Evolutionary conservation across 2,329 filamentous ascomycete species (phyloP), one percentile per base, ranked within the genome.

Genomic region (Beauveria medogensis): DNA sequence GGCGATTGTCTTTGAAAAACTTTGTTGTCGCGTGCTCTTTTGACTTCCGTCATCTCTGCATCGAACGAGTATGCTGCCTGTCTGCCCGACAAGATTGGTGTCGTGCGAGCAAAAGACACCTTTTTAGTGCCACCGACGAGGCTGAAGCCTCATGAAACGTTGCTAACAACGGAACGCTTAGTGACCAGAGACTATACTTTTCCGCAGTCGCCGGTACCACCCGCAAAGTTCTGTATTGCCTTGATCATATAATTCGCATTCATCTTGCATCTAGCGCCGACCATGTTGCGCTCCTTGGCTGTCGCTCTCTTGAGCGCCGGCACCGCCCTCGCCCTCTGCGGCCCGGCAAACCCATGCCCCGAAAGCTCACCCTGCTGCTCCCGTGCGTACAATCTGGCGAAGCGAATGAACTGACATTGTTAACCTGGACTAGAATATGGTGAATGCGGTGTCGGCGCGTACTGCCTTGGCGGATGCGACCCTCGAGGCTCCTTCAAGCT

Each of bases 381-480:
- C 62, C 87, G 89, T 92, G 79, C 79, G 88, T 84, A 18, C 41
- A 24, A 22, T 8, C 20, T 16, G 26, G 12, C 12, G 14, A 40
- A 14, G 2, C 8, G 16, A 26, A 40, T 18, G 6, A 10, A 6
- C 14, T 1, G 12, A 10, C 28, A 10, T 5, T 10, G 6, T 34
- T 59, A 40, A 59, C 20, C 16, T 16, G 20, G 40, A 14, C 7
- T 30, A 96, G 91, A 94, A 75, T 97, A 97, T 75, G 91, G 91
- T 68, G 82, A 93, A 74, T 97, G 94, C 70, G 94, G 93, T 77
- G 86, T 92, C 60, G 94, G 94, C 69, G 94, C 92, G 60, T 97
- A 90, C 82, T 99, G 94, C 71, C 84, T 99, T 22, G 94, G 94
- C 69, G 94, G 94, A 65, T 99, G 94, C 78, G 93, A 97, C 72